A percentile compares a stretch with the other conserved stretches of the same genome.
Conservation (phyloP, 1,284 basidiomycete genomes). For the Austroboletus novae-zelandiae region DNA sequence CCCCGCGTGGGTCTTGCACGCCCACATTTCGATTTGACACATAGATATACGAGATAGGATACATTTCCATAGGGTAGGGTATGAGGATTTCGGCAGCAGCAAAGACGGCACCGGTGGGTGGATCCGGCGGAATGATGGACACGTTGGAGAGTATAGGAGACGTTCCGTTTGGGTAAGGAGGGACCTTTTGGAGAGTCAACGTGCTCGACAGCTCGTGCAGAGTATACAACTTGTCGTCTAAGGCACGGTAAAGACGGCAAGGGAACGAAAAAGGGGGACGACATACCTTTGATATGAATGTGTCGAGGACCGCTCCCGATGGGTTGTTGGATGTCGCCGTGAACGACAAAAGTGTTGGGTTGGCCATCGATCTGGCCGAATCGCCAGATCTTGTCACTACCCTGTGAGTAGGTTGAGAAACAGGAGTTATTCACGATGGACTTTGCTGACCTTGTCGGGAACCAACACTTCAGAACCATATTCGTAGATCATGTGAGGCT, state of each 20-base stretch:
- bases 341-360: constrained; percentile 48
- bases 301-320: constrained; percentile 55
- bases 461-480: constrained; percentile 54
- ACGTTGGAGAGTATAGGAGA: constrained; percentile 49
- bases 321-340: constrained; percentile 62
- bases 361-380: constrained; percentile 38
- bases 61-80: constrained; percentile 44
- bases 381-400: constrained; percentile 65
- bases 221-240: constrained; percentile 57
- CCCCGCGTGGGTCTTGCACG: constrained; percentile 48
- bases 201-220: constrained; percentile 66
- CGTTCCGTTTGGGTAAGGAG: constrained; percentile 45
- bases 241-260: constrained; percentile 1
- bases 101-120: constrained; percentile 46
- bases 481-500: constrained; percentile 64
- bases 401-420: constrained; percentile 36
- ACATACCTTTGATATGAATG: constrained; percentile 17
- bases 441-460: constrained; percentile 55
- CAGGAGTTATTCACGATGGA: neutral
- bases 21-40: constrained; percentile 66
- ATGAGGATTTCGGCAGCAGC: constrained; percentile 61
- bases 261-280: accelerated
- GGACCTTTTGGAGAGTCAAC: constrained; percentile 60
- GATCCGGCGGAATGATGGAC: constrained; percentile 54
- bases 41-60: constrained; percentile 58